Evolutionary conservation across 2,329 filamentous ascomycete genomes (phyloP), one percentile per base, ranked within the genome.

Genomic region (Diaporthe australafricana): DNA sequence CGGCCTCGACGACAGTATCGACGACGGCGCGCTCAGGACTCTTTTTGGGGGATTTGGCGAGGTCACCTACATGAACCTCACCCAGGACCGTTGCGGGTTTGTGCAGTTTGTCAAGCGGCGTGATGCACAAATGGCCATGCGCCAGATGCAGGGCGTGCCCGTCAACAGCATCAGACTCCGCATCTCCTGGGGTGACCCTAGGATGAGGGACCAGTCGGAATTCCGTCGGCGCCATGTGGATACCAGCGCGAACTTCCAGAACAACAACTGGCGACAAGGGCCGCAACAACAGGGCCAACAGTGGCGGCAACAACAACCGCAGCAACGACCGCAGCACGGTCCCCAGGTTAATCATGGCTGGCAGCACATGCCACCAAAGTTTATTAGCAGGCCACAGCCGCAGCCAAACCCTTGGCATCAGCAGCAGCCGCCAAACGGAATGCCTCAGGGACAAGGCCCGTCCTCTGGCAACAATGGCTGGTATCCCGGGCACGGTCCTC

Each of bases 41-140:
- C 53, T 57, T n/a, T 69, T 69, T 1, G 3, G 0, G 22, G 1
- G 1, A 2, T 69, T 38, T n/a, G 67, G 67, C 32, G 22, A 52
- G 53, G 40, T 60, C 32, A 38, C 1, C 11, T n/a, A 52, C 11
- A 0, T 69, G 0, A 48, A 38, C 12, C 25, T 35, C 14, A n/a
- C 40, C 14, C 4, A n/a, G 12, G 16, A 60, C n/a, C 48, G 3
- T 14, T 30, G 12, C 42, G 53, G 22, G 5, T 69, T 60, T 22
- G 45, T 69, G 17, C 56, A 69, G 32, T 69, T 25, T 20, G 45
- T 16, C 17, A 2, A 11, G 5, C 45, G 67, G 32, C 53, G 67
- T 22, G 67, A 69, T 12, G 67, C 67, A 1, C 12, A 42, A 45
- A 69, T 60, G 67, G 53, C 67, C 32, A 27, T 69, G 45, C 42